These are phyloP conservation scores for Neurospora sp. DNA, from an alignment of 495 filamentous ascomycete genomes.

Conservation along the genomic window DNA sequence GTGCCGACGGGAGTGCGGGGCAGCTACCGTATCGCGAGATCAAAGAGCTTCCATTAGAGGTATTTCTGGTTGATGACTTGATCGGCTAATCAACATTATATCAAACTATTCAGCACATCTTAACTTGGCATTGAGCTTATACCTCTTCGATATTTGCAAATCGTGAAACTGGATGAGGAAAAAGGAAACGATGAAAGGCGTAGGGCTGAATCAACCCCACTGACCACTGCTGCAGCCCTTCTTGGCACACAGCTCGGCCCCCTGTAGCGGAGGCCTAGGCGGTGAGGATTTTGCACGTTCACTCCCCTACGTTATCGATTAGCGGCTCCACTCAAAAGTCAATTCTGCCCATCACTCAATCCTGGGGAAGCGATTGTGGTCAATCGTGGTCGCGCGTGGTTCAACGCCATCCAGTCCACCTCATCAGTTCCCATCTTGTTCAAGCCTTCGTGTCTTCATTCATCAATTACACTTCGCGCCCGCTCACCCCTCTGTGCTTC, in stretches of 20 bases:
- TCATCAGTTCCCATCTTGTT: neutral
- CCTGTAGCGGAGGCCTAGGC: neutral
- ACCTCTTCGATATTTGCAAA: neutral
- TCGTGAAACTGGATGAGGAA: neutral
- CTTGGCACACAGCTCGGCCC: neutral
- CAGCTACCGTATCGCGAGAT: neutral
- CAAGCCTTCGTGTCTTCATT: too few relatives aligned
- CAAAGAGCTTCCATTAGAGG: neutral
- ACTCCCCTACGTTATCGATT: neutral
- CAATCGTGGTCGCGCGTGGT: neutral
- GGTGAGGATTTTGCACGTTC: neutral
- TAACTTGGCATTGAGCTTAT: too few relatives aligned
- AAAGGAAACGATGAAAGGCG: neutral
- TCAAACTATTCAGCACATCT: too few relatives aligned
- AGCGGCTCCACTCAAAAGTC: conserved; percentile 24
- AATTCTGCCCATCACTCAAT: neutral
- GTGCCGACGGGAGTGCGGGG: neutral
- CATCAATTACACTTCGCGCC: neutral
- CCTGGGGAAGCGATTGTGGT: neutral
- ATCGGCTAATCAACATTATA: neutral
- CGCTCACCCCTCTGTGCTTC: neutral
- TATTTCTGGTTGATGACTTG: neutral
- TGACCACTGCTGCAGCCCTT: neutral
- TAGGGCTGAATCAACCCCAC: neutral
- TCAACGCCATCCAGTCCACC: neutral